Percentiles rank a stretch among this genome's conserved stretches.
Conservation (phyloP, 1,284 basidiomycete genomes). For the Neonothopanus nambi region DNA sequence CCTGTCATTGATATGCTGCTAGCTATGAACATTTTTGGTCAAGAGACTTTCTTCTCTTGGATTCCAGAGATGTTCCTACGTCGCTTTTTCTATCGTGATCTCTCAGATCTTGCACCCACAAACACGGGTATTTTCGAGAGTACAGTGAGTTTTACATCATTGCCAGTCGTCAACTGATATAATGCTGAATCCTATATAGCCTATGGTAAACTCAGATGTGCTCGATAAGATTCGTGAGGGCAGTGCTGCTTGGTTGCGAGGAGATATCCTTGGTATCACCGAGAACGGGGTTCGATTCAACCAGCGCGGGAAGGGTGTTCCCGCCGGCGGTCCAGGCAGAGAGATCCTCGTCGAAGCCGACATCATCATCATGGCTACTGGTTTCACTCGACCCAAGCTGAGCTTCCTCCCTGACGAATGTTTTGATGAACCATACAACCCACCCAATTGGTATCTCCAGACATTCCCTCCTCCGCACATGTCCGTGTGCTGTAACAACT, state of each 20-base stretch:
- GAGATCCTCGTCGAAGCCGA: slow-evolving; percentile 45
- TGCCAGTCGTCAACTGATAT: too few relatives aligned
- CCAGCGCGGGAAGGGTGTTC: slow-evolving; percentile 15
- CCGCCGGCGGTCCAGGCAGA: slow-evolving; percentile 16
- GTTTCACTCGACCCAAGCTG: slow-evolving; percentile 57
- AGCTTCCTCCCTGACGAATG: slow-evolving; percentile 58
- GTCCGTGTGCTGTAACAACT: slow-evolving; percentile 59
- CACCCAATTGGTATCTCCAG: slow-evolving; percentile 63
- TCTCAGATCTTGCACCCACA: slow-evolving; percentile 46
- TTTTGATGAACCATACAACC: slow-evolving; percentile 59
- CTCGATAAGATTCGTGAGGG: slow-evolving; percentile 51
- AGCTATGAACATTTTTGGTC: slow-evolving; percentile 58
- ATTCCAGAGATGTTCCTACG: slow-evolving; percentile 26
- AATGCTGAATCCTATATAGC: slow-evolving; percentile 18
- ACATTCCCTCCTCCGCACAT: slow-evolving; percentile 64
- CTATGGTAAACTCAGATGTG: slow-evolving; percentile 60
- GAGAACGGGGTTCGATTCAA: slow-evolving; percentile 44
- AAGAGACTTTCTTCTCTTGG: slow-evolving; percentile 42
- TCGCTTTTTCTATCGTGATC: slow-evolving; percentile 48
- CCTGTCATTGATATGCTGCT: slow-evolving; percentile 55
- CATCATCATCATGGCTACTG: slow-evolving; percentile 56
- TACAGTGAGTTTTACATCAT: slow-evolving; percentile 24
- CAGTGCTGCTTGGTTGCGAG: slow-evolving; percentile 52
- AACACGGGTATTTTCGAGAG: slow-evolving; percentile 46
- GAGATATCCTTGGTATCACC: slow-evolving; percentile 50